Base-by-base conservation (phyloP, 495 filamentous ascomycete species). In the Thermothielavioides terrestris region DNA sequence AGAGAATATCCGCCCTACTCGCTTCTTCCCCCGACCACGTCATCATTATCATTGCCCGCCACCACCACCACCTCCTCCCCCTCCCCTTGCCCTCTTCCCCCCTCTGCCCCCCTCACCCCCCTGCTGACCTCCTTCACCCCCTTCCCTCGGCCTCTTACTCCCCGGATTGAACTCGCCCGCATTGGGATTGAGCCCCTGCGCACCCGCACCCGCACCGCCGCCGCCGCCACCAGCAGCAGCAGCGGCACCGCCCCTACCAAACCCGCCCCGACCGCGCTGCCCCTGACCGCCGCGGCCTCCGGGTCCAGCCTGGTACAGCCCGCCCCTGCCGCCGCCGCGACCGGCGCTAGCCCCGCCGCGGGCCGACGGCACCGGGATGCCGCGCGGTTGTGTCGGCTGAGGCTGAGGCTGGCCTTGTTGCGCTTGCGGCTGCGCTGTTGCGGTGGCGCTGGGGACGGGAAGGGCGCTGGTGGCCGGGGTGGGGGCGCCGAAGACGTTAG, bases 141-240 rank as follows among this genome's bases (percentile, higher is more conserved):
- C 54, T 30, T 56, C 60, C 21, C 62, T 47, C 11, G 57, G 62
- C 37, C 62, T 47, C 53, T 65, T 65, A 44, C 56, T 58, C 15
- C 62, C 62, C 3, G 62, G 62, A 14, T 28, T 58, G 20, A 65
- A 65, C 26, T 65, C 62, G 1, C 62, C 62, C 12, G 62, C 62
- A 51, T 42, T 18, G 2, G 62, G 62, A 27, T 65, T 65, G 50
- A 65, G 15, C 3, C 55, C n/a, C n/a, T n/a, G n/a, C n/a, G n/a
- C n/a, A n/a, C n/a, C n/a, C n/a, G n/a, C n/a, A n/a, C n/a, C n/a
- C n/a, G n/a, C n/a, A n/a, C n/a, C n/a, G n/a, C n/a, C 54, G 5
- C 42, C 53, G 4, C 40, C 46, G 17, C 46, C 41, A 34, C 25
- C 40, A 30, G 25, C 50, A 17, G 20, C 49, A 18, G 39, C 50